A percentile compares a stretch with the other conserved stretches of the same genome.
These are phyloP conservation scores for Cylindrodendrum hubeiense DNA, from an alignment of 2,329 filamentous ascomycete genomes.

Conservation along the genomic window DNA sequence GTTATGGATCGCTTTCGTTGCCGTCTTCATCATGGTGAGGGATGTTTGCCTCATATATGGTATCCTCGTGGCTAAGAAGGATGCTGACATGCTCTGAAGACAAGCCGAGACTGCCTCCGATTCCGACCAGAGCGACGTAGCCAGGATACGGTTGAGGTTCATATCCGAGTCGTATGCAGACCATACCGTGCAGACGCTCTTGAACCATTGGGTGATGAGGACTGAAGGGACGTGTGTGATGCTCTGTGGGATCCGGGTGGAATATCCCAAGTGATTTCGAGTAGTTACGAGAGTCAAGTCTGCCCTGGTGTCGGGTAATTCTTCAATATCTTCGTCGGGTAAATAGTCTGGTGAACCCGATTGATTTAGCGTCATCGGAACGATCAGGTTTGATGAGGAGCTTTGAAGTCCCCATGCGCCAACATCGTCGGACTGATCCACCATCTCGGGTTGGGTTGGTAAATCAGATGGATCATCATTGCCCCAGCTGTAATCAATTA, in stretches of 20 bases:
- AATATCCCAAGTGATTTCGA: conserved; percentile 6
- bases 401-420: background rate
- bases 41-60: conserved; percentile 51
- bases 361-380: conserved; percentile 17
- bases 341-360: conserved; percentile 1
- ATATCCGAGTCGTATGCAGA: conserved; percentile 54
- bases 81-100: conserved; percentile 57
- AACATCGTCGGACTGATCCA: background rate
- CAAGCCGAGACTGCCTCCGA: conserved; percentile 53
- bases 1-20: conserved; percentile 48
- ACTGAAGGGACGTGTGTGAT: conserved; percentile 40
- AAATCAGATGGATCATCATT: background rate
- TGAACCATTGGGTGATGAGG: conserved; percentile 53
- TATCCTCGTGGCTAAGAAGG: conserved; percentile 49
- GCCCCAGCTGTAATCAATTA: conserved; percentile 20
- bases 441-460: background rate
- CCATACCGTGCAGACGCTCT: conserved; percentile 55
- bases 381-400: conserved; percentile 11
- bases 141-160: conserved; percentile 55
- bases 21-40: conserved; percentile 49
- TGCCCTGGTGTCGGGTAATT: conserved; percentile 4
- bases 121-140: conserved; percentile 51
- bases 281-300: conserved; percentile 9
- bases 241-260: conserved; percentile 21
- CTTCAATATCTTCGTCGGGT: conserved; percentile 15